These are phyloP conservation scores for Phytophthora parvispora DNA, from an alignment of 352 stramenopile species.

Conservation along the genomic window DNA sequence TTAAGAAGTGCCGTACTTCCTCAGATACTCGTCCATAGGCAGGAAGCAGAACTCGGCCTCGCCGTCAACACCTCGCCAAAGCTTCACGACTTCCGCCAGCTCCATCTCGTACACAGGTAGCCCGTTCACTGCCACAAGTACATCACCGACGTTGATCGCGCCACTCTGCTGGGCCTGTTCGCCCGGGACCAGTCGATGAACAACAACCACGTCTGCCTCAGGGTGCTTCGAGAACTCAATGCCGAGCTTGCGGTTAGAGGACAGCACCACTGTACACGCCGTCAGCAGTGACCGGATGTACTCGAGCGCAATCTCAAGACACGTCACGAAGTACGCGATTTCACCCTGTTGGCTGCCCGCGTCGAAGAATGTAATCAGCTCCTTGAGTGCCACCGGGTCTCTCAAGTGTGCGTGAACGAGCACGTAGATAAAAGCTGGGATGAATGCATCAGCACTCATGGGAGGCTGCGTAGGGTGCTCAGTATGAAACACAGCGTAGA, in stretches of 20 bases:
- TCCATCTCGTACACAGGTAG: constrained; percentile 87
- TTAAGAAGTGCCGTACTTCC: constrained; percentile 62
- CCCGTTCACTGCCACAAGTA: constrained; percentile 86
- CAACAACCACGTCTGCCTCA: constrained; percentile 63
- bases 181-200: constrained; percentile 58
- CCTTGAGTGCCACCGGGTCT: constrained; percentile 79
- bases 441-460: constrained; percentile 91
- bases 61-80: constrained; percentile 74
- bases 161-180: constrained; percentile 78
- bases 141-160: constrained; percentile 68
- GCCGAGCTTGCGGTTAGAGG: constrained; percentile 71
- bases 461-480: constrained; percentile 79
- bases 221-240: constrained; percentile 79
- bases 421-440: constrained; percentile 91
- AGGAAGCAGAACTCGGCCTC: constrained; percentile 87
- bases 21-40: constrained; percentile 77
- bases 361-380: constrained; percentile 87
- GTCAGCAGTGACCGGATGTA: constrained; percentile 89
- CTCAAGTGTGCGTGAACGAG: constrained; percentile 79
- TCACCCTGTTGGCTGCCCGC: constrained; percentile 74
- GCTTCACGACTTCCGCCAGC: constrained; percentile 76
- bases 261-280: constrained; percentile 84
- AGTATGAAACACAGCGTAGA: constrained; percentile 79
- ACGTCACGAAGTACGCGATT: constrained; percentile 90
- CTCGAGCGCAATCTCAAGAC: constrained; percentile 89